A percentile compares a stretch with the other conserved stretches of the same genome.
Evolutionary conservation across 768 basidiomycete species (phyloP).

Genomic region (Rhodotorula graminis): DNA sequence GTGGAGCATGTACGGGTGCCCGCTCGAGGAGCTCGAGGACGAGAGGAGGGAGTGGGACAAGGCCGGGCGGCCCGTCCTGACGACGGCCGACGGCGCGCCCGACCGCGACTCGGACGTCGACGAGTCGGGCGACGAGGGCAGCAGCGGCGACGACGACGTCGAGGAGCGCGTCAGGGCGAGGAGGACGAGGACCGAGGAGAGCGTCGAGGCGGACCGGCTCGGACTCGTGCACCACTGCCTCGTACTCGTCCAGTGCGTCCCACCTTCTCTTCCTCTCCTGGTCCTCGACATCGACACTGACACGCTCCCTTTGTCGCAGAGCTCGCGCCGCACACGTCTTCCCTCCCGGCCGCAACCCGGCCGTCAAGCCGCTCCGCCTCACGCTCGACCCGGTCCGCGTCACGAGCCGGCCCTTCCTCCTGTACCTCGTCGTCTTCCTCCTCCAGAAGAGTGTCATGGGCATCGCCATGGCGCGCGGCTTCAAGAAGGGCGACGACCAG

Average conservation of each 20-base stretch:
- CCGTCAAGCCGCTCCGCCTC: constrained; percentile 58
- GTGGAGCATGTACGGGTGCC: constrained; percentile 39
- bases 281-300: not conserved
- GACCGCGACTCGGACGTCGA: constrained; percentile 20
- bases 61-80: constrained; percentile 15
- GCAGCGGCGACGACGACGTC: no score
- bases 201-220: constrained; percentile 28
- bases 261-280: not conserved
- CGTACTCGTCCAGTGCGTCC: constrained; percentile 34
- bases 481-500: constrained; percentile 15
- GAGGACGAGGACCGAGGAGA: not conserved
- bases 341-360: constrained; percentile 24
- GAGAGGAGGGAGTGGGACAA: constrained; percentile 34
- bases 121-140: not conserved
- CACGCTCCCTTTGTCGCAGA: not conserved
- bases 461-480: constrained; percentile 31
- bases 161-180: not conserved
- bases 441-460: constrained; percentile 28
- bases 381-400: constrained; percentile 74
- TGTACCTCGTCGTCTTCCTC: constrained; percentile 44
- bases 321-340: constrained; percentile 35
- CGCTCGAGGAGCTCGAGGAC: constrained; percentile 27
- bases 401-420: constrained; percentile 60
- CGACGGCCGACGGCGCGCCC: constrained; percentile 21
- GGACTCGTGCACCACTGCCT: constrained; percentile 32